Conservation (phyloP, 148 eudicot genomes). For the Chenopodium quinoa region DNA sequence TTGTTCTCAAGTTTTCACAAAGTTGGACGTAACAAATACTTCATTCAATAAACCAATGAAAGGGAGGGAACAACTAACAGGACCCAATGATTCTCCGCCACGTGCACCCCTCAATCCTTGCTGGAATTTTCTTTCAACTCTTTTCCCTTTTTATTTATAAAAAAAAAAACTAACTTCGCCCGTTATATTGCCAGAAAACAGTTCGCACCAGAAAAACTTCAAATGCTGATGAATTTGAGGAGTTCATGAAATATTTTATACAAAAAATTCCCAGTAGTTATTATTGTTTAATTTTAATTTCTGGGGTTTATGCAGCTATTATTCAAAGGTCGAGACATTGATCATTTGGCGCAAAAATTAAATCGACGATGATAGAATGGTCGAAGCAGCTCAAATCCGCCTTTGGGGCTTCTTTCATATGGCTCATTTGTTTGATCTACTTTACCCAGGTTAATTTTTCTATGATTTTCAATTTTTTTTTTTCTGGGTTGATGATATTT, state of each 20-base stretch:
- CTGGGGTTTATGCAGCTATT: not conserved
- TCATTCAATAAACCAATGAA: not conserved
- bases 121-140: not conserved
- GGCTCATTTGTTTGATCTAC: conserved; percentile 94
- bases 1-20: no score
- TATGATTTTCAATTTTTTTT: not conserved
- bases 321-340: not conserved
- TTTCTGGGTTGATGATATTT: not conserved
- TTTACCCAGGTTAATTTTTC: conserved; percentile 69
- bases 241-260: no score
- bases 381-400: conserved; percentile 52
- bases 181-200: not conserved
- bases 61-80: not conserved
- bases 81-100: conserved; percentile 10
- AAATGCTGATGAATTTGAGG: not conserved
- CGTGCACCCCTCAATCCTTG: not conserved
- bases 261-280: no score
- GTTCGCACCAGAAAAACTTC: not conserved
- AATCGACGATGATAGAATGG: conserved; percentile 57
- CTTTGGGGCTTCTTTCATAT: conserved; percentile 82
- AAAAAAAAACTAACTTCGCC: not conserved
- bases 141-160: not conserved
- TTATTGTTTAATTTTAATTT: not conserved
- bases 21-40: no score
- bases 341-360: not conserved